Base-by-base conservation (phyloP, 768 basidiomycete species). In the Leucocoprinus birnbaumii region DNA sequence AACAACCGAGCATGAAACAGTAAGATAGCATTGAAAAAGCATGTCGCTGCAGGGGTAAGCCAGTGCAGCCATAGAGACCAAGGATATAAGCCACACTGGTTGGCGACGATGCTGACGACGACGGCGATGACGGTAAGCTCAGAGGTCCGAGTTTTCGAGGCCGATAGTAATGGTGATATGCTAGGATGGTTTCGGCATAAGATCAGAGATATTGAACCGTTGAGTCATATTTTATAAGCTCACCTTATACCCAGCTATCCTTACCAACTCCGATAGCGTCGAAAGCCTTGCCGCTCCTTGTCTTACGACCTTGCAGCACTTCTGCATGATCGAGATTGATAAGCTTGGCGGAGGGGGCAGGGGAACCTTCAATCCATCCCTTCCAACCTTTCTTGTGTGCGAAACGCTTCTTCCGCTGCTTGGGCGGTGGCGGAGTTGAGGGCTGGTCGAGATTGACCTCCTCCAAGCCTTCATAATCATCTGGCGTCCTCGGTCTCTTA, bases 321-420 rank as follows among this genome's bases (percentile, higher is more conserved):
- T 84, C 81, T 1, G 85, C 86, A 31, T 78, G 77, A 66, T 92
- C 90, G 58, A 91, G 77, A 63, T 91, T 91, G 70, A 91, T 91
- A 49, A 91, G 73, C 68, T 90, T 91, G 62, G 84, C 80, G 14
- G 87, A 89, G 19, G 90, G 87, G 50, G 84, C 83, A 22, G 87
- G 87, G 19, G 89, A 90, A 61, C 89, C 89, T 73, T 91, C 90
- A 19, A 92, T 87, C 90, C 90, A 92, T 37, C 90, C 90, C 74
- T 92, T 92, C 90, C 90, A 92, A 16, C 90, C 90, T 68, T 92
- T 92, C 71, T 79, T 85, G 34, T 80, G 85, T 0, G 85, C 77
- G 42, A 78, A 73, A 61, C 86, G 85, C 74, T 82, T 89, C 67
- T 76, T 80, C 43, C 79, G 77, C n/a, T 68, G 68, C 24, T 64